These are phyloP conservation scores for Lotus japonicus DNA, from an alignment of 306 rosid species.

Conservation along the genomic window DNA sequence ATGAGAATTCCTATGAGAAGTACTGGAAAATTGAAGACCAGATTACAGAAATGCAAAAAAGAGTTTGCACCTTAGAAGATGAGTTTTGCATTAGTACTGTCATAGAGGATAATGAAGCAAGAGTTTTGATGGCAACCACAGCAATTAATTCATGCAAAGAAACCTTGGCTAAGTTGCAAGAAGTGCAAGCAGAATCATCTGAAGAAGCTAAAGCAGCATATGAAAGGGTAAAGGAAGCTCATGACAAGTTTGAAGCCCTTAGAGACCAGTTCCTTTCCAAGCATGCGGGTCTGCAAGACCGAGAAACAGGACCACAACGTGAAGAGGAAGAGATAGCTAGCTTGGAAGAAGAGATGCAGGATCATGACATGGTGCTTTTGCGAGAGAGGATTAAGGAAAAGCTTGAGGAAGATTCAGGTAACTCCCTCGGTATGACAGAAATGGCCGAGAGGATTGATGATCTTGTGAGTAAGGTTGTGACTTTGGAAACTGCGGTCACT, in stretches of 20 bases:
- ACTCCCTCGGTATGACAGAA: constrained; percentile 46
- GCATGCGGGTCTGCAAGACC: background rate
- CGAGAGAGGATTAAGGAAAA: constrained; percentile 31
- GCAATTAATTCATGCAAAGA: constrained; percentile 77
- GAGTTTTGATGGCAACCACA: constrained; percentile 68
- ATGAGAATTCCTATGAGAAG: constrained; percentile 56
- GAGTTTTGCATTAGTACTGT: constrained; percentile 46
- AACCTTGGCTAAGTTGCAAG: constrained; percentile 50
- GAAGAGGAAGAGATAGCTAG: constrained; percentile 25
- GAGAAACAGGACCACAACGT: constrained; percentile 14
- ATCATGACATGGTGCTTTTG: constrained; percentile 14
- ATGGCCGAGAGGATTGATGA: constrained; percentile 73
- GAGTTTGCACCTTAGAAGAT: constrained; percentile 57
- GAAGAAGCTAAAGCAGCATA: constrained; percentile 54
- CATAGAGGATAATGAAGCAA: constrained; percentile 75
- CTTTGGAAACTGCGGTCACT: constrained; percentile 52
- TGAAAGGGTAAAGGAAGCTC: constrained; percentile 38
- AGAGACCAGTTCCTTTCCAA: constrained; percentile 32
- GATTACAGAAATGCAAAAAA: constrained; percentile 58
- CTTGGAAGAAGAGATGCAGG: constrained; percentile 29
- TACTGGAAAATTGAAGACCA: constrained; percentile 69
- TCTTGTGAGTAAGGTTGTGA: constrained; percentile 63
- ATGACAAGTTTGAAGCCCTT: constrained; percentile 39
- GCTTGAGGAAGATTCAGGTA: constrained; percentile 34
- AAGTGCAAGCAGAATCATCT: constrained; percentile 38